These are phyloP conservation scores for Brassica carinata DNA, from an alignment of 345 rosid species.

Conservation along the genomic window DNA sequence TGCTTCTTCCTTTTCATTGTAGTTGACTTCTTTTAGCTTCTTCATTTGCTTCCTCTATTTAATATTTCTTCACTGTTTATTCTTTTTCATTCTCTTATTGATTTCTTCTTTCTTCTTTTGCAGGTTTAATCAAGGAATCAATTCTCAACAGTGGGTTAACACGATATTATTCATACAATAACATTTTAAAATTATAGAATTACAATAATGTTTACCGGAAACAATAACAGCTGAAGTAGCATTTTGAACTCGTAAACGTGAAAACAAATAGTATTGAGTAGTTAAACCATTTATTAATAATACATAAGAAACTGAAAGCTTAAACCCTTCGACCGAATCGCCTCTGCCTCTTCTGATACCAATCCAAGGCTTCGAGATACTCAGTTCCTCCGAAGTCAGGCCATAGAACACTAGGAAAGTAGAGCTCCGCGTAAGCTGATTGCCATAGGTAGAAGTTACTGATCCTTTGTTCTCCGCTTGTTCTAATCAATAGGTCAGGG, in stretches of 20 bases:
- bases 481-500: not conserved
- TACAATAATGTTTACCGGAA: not conserved
- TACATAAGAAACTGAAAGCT: not conserved
- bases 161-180: not conserved
- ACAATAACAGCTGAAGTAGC: not conserved
- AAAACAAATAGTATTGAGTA: not conserved
- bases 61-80: too few relatives aligned
- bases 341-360: not conserved
- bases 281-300: not conserved
- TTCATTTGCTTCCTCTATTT: too few relatives aligned
- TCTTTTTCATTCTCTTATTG: too few relatives aligned
- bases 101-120: too few relatives aligned
- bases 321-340: not conserved
- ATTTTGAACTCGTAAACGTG: not conserved
- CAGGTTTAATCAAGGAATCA: too few relatives aligned
- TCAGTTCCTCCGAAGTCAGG: not conserved
- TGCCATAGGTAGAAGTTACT: not conserved
- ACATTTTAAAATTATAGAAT: not conserved
- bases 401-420: not conserved
- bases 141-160: not conserved
- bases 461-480: not conserved
- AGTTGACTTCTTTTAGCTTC: not conserved
- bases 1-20: not conserved
- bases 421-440: not conserved
- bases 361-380: not conserved